These are phyloP conservation scores for Zygoascus meyerae DNA, from an alignment of 1,139 yeast genomes.

Conservation along the genomic window DNA sequence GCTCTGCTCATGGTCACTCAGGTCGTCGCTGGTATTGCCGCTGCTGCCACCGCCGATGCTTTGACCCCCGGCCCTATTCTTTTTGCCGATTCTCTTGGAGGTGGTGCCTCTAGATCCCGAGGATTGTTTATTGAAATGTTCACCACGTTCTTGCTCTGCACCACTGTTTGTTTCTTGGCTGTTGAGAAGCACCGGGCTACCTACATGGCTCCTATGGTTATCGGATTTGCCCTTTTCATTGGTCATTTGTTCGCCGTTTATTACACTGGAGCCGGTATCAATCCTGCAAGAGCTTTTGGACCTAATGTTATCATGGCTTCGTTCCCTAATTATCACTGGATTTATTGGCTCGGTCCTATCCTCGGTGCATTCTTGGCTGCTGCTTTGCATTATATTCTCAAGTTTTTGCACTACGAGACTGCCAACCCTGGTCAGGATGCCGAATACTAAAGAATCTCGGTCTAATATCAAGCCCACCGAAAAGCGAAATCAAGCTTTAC, in stretches of 20 bases:
- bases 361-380: slow-evolving; percentile 65
- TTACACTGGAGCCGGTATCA: slow-evolving; percentile 88
- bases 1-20: slow-evolving; percentile 60
- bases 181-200: slow-evolving; percentile 78
- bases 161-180: slow-evolving; percentile 76
- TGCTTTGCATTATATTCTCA: slow-evolving; percentile 62
- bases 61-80: slow-evolving; percentile 78
- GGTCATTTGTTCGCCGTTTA: slow-evolving; percentile 78
- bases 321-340: slow-evolving; percentile 86
- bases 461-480: no score
- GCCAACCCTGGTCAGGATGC: slow-evolving; percentile 68
- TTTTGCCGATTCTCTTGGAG: slow-evolving; percentile 69
- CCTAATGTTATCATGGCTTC: slow-evolving; percentile 66
- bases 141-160: slow-evolving; percentile 66
- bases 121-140: slow-evolving; percentile 82
- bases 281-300: slow-evolving; percentile 88
- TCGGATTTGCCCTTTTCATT: slow-evolving; percentile 75
- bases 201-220: slow-evolving; percentile 74
- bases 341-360: slow-evolving; percentile 85
- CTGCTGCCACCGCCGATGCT: slow-evolving; percentile 85
- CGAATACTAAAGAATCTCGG: slow-evolving; percentile 29
- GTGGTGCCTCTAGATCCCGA: slow-evolving; percentile 65
- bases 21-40: slow-evolving; percentile 83
- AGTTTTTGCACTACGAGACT: slow-evolving; percentile 62
- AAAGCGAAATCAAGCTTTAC: no score